These are phyloP conservation scores for Aschersonia sp. DNA, from an alignment of 2,329 filamentous ascomycete species.

Conservation along the genomic window DNA sequence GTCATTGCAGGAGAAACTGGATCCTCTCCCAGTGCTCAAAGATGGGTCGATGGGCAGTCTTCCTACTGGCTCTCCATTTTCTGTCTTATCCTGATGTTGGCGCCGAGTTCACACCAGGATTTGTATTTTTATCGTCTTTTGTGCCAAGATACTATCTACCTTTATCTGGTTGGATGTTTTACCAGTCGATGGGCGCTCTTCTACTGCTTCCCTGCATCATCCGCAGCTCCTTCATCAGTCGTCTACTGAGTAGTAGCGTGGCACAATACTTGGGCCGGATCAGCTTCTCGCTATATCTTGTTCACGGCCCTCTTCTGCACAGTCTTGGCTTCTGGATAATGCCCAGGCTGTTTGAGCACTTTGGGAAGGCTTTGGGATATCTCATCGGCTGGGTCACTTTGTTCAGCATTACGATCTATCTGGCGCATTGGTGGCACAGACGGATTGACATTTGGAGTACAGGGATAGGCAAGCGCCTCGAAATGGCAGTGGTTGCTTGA, in stretches of 20 bases:
- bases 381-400: conserved; percentile 17
- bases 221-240: conserved; percentile 14
- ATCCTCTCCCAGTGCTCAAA: not conserved
- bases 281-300: conserved; percentile 26
- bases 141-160: conserved; percentile 21
- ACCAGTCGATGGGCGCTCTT: conserved; percentile 21
- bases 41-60: conserved; percentile 12
- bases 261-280: conserved; percentile 23
- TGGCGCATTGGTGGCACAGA: conserved; percentile 19
- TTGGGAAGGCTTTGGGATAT: conserved; percentile 15
- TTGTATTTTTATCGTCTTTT: conserved; percentile 16
- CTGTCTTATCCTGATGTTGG: conserved; percentile 24
- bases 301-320: conserved; percentile 42
- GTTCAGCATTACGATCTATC: conserved; percentile 16
- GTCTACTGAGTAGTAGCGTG: conserved; percentile 14
- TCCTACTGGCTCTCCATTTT: conserved; percentile 20
- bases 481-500: conserved; percentile 6
- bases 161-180: conserved; percentile 24
- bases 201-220: conserved; percentile 20
- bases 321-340: conserved; percentile 44
- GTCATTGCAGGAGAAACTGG: not conserved
- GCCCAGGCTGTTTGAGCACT: conserved; percentile 22
- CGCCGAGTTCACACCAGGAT: conserved; percentile 23
- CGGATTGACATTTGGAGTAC: conserved; percentile 22
- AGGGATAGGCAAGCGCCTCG: conserved; percentile 20